Base-by-base conservation (phyloP, 805 yeast species). In the Candida silvicultrix region DNA sequence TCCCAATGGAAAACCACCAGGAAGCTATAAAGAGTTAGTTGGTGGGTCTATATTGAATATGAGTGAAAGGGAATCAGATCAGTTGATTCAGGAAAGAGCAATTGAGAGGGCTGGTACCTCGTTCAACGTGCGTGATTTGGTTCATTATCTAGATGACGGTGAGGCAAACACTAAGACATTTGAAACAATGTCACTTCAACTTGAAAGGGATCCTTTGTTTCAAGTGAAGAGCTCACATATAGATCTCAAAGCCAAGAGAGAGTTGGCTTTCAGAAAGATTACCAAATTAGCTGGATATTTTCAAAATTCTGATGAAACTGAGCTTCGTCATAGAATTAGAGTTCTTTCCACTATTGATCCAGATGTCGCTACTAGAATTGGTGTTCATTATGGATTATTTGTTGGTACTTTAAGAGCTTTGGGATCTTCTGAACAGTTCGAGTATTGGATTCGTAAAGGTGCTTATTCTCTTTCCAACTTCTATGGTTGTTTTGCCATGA, bases 401-500 rank as follows among this genome's bases (percentile, higher is more conserved):
- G 71, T 86, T 40, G 74, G 77, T 45, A 84, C 94, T 50, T 68
- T 89, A 46, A 77, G 83, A 53, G 95, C 95, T 47, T 82, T 83
- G 55, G 96, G 95, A 50, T 85, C 96, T 12, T 71, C 75, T 19
- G 85, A 78, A 48, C 97, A 89, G 70, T 76, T 81, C 57, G 69
- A 78, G 40, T 89, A 80, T 67, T 89, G 96, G 96, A 75, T 86
- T 77, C 81, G 23, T 84, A 60, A 34, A 34, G 74, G 74, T 28
- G 71, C 73, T 6, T 62, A 59, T 3, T 31, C 35, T 53, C 55
- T 40, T 53, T 68, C 36, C 49, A 51, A 29, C 45, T 59, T 71
- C 42, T 85, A 83, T 58, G 97, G 97, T 23, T 89, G 96, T 66
- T 89, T 89, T 67, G 89, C 85, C 40, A 89, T 89, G 97, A 89